Conservation (phyloP, 2,329 filamentous ascomycete genomes). For the Bimuria novae-zelandiae region DNA sequence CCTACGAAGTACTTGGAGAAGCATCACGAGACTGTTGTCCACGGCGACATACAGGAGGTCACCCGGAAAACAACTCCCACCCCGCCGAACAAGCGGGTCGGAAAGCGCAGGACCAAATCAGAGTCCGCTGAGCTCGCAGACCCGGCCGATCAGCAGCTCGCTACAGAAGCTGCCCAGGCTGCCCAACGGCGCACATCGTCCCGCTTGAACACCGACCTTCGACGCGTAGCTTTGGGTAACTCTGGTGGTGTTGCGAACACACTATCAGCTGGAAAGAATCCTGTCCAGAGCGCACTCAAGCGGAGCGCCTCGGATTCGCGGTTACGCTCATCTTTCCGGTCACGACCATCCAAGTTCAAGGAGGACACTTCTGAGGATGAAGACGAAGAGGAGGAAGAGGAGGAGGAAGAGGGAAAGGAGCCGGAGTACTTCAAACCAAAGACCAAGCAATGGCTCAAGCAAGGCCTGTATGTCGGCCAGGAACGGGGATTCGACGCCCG, state of each 20-base stretch:
- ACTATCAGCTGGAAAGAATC: constrained; percentile 45
- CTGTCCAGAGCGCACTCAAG: constrained; percentile 34
- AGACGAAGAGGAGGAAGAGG: constrained; percentile 12
- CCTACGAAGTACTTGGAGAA: constrained; percentile 49
- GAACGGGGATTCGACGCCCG: constrained; percentile 49
- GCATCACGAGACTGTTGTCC: constrained; percentile 44
- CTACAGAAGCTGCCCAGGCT: constrained; percentile 37
- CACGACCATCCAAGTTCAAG: constrained; percentile 28
- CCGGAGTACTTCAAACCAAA: constrained; percentile 41
- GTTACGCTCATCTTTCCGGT: constrained; percentile 22
- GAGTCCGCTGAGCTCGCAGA: constrained; percentile 23
- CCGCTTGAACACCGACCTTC: constrained; percentile 36
- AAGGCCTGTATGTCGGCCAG: constrained; percentile 89
- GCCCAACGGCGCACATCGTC: constrained; percentile 39
- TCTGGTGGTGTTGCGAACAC: constrained; percentile 34
- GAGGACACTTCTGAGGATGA: constrained; percentile 23
- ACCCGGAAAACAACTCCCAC: constrained; percentile 18
- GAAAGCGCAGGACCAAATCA: constrained; percentile 14
- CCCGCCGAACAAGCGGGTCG: constrained; percentile 25
- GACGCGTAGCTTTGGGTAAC: constrained; percentile 40
- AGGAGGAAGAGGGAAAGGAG: constrained; percentile 19
- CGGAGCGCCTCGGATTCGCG: constrained; percentile 33
- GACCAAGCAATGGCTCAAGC: constrained; percentile 76
- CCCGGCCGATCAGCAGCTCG: constrained; percentile 38
- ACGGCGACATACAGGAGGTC: constrained; percentile 30